phyloP scores from a whole-genome alignment of 345 rosid genomes.

The Litchi chinensis region DNA sequence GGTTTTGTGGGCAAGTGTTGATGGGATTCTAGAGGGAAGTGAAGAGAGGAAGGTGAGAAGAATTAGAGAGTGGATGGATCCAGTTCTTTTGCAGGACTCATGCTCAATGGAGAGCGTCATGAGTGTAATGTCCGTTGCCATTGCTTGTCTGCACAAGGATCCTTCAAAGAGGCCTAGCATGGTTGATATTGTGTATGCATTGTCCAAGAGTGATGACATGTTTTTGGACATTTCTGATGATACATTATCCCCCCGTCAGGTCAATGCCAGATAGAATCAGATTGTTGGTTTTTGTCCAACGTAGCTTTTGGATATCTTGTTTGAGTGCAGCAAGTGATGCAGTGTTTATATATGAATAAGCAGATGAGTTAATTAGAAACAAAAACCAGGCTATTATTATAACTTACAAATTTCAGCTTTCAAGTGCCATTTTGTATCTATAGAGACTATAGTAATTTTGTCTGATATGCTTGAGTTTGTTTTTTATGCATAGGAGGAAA shows the following conservation, averaged over 20 bases:
- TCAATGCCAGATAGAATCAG: slow-evolving; percentile 44
- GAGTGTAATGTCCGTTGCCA: not conserved
- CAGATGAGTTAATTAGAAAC: not conserved
- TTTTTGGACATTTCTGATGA: slow-evolving; percentile 45
- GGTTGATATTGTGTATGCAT: slow-evolving; percentile 48
- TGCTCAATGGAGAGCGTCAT: slow-evolving; percentile 49
- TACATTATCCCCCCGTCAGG: slow-evolving; percentile 20
- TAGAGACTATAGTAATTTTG: not conserved
- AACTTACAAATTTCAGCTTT: not conserved
- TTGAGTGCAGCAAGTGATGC: not conserved
- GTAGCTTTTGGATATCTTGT: too few species aligned
- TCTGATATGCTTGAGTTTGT: not conserved
- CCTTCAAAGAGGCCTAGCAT: slow-evolving; percentile 49
- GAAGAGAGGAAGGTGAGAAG: slow-evolving; percentile 38
- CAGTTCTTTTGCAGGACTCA: slow-evolving; percentile 32
- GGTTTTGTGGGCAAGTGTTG: slow-evolving; percentile 46
- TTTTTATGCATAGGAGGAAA: too few species aligned
- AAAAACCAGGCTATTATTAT: not conserved
- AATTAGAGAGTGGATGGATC: slow-evolving; percentile 48
- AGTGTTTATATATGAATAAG: not conserved
- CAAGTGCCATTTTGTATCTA: not conserved
- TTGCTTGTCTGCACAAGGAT: slow-evolving; percentile 29
- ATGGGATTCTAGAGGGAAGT: slow-evolving; percentile 37
- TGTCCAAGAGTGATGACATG: not conserved
- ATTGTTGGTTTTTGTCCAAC: not conserved